phyloP scores from a whole-genome alignment of 1,284 basidiomycete genomes.

The Paramarasmius palmivorus region DNA sequence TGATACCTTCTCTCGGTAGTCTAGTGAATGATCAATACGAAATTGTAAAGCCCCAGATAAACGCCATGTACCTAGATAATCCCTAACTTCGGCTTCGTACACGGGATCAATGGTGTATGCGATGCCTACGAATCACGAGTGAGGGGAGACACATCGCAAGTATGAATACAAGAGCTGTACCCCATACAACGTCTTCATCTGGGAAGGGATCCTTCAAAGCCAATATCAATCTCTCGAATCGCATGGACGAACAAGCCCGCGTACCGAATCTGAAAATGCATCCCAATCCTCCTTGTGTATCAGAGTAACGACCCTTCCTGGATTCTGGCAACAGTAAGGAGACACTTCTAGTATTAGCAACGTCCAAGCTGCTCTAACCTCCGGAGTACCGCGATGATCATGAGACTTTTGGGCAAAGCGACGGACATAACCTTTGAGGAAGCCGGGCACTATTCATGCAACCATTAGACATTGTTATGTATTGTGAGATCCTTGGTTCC shows the following conservation, averaged over 20 bases:
- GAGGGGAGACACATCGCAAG: not conserved
- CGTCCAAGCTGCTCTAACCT: constrained; percentile 43
- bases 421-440: constrained; percentile 82
- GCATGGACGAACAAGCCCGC: constrained; percentile 19
- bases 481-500: not conserved
- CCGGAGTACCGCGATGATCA: constrained; percentile 83
- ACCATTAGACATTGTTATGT: not conserved
- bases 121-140: constrained; percentile 46
- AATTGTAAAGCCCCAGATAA: not conserved
- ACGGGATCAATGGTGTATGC: constrained; percentile 83
- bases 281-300: constrained; percentile 87
- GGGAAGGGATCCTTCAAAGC: constrained; percentile 67
- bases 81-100: constrained; percentile 72
- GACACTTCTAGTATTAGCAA: not conserved
- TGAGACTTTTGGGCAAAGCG: constrained; percentile 87
- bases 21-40: constrained; percentile 31
- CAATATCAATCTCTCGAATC: no score
- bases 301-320: constrained; percentile 86
- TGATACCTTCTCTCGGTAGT: constrained; percentile 78
- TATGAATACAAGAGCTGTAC: constrained; percentile 34
- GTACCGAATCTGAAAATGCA: constrained; percentile 61
- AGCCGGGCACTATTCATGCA: constrained; percentile 72
- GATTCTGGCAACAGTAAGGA: constrained; percentile 43
- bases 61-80: constrained; percentile 68
- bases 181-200: constrained; percentile 83